These are phyloP conservation scores for Zygosaccharomyces sapae DNA, from an alignment of 1,139 yeast genomes.

Conservation along the genomic window DNA sequence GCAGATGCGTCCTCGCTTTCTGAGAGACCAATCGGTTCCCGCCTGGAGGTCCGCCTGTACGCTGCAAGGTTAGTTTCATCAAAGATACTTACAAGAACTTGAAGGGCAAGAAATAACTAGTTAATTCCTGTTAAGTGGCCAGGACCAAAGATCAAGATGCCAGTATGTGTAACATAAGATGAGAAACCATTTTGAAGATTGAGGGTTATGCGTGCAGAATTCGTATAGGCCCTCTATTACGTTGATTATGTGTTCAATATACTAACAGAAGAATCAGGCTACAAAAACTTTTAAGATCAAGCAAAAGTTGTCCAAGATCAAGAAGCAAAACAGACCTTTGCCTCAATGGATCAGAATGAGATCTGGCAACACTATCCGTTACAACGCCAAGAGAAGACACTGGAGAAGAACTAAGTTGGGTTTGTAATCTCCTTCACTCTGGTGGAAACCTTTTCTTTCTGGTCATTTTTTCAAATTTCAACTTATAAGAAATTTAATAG, in stretches of 20 bases:
- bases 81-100: slow-evolving; percentile 2
- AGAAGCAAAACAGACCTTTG: slow-evolving; percentile 99
- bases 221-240: too few species aligned
- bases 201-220: too few species aligned
- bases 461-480: slow-evolving; percentile 8
- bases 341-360: slow-evolving; percentile 99
- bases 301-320: slow-evolving; percentile 99
- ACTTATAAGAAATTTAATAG: slow-evolving; percentile 12
- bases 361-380: slow-evolving; percentile 96
- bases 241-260: neutral
- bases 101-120: neutral
- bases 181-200: too few species aligned
- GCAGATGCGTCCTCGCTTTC: neutral
- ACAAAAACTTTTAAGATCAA: slow-evolving; percentile 97
- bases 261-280: slow-evolving; percentile 49
- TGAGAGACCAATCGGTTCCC: neutral
- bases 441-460: slow-evolving; percentile 6
- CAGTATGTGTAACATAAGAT: slow-evolving; percentile 3
- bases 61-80: neutral
- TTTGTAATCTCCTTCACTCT: slow-evolving; percentile 55
- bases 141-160: slow-evolving; percentile 8
- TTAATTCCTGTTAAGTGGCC: neutral
- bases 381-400: slow-evolving; percentile 99
- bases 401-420: slow-evolving; percentile 99
- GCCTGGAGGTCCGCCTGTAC: neutral